Evolutionary conservation across 768 basidiomycete species (phyloP).

Genomic region (Termitomyces sp.): DNA sequence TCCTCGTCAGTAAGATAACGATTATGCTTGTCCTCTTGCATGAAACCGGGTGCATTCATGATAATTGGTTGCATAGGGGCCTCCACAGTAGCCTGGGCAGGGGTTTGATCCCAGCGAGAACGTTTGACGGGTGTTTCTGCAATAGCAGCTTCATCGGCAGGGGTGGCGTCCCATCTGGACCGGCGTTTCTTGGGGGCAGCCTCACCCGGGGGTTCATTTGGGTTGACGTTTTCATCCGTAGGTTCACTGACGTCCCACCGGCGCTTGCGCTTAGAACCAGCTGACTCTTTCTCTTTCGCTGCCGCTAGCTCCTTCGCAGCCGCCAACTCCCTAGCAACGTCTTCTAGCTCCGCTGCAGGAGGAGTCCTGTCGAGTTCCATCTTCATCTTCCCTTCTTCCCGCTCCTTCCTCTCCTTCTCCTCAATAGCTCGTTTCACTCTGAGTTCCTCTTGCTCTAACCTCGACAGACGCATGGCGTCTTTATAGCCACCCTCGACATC

Average conservation of each 20-base stretch:
- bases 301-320: conserved; percentile 41
- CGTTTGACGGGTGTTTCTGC: conserved; percentile 71
- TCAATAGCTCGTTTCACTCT: conserved; percentile 81
- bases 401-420: conserved; percentile 77
- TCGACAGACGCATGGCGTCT: conserved; percentile 89
- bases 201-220: conserved; percentile 54
- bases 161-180: conserved; percentile 95
- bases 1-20: conserved; percentile 96
- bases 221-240: conserved; percentile 59
- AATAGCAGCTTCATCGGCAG: conserved; percentile 57
- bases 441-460: conserved; percentile 90
- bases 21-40: conserved; percentile 94
- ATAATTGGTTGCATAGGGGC: conserved; percentile 74
- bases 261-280: conserved; percentile 65
- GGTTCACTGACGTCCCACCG: conserved; percentile 73
- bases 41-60: conserved; percentile 82
- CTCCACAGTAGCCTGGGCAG: conserved; percentile 51
- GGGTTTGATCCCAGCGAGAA: conserved; percentile 97
- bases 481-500: conserved; percentile 87
- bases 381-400: conserved; percentile 68
- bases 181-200: conserved; percentile 86
- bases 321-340: conserved; percentile 63
- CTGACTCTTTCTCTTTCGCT: conserved; percentile 24
- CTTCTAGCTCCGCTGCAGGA: conserved; percentile 72
- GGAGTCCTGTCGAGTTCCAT: conserved; percentile 92